Percentiles rank a stretch among this genome's conserved stretches.
Evolutionary conservation across 2,329 filamentous ascomycete species (phyloP).

Genomic region (Colletotrichum viniferum): DNA sequence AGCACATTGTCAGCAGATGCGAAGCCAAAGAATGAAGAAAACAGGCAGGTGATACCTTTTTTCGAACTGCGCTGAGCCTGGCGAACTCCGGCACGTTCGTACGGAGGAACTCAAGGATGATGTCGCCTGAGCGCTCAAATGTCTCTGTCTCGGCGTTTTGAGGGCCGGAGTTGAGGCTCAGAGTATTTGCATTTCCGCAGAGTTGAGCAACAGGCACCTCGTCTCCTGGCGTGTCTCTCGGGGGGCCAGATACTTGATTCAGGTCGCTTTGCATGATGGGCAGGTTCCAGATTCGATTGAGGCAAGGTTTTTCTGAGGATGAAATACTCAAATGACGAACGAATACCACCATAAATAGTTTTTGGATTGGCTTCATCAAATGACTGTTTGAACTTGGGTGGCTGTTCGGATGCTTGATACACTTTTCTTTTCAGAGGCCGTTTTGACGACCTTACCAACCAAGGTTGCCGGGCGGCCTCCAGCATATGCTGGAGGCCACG

Average conservation of each 20-base stretch:
- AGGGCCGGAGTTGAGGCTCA: neutral
- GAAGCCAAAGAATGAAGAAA: rapidly evolving
- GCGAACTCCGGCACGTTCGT: neutral
- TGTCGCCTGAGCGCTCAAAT: neutral
- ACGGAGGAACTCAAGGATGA: neutral
- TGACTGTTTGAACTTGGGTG: neutral
- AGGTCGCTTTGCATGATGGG: neutral
- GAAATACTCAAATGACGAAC: neutral
- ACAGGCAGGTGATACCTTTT: neutral
- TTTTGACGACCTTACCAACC: neutral
- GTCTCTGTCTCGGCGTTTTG: neutral
- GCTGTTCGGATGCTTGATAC: neutral
- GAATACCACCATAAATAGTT: rapidly evolving
- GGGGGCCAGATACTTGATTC: neutral
- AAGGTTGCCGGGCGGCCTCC: neutral
- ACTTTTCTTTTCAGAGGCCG: neutral
- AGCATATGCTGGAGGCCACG: neutral
- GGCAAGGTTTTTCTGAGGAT: neutral
- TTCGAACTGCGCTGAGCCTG: neutral
- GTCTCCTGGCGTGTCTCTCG: rapidly evolving
- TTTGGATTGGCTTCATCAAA: neutral
- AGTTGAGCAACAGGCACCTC: rapidly evolving
- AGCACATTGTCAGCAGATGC: neutral
- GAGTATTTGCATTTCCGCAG: neutral
- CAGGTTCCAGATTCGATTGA: neutral